Evolutionary conservation across 305 asterid genomes (phyloP).

Genomic region (Plantago coronopus): DNA sequence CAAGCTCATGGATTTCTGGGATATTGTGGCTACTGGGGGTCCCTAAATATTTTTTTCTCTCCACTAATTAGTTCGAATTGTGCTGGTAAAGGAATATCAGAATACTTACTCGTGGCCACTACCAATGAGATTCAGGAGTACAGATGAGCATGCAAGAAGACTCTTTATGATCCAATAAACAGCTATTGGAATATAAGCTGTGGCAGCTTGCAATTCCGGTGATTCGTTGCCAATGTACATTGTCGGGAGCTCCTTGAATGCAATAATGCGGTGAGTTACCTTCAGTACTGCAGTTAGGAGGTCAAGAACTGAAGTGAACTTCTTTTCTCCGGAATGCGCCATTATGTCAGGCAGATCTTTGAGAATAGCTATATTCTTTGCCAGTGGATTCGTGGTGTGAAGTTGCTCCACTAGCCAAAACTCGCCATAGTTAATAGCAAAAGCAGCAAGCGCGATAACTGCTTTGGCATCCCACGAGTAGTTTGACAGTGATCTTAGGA

Average conservation of each 20-base stretch:
- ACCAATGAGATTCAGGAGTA: conserved; percentile 64
- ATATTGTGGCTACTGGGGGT: neutral
- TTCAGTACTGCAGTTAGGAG: conserved; percentile 37
- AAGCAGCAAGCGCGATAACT: conserved; percentile 66
- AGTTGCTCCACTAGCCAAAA: conserved; percentile 79
- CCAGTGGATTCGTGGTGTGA: conserved; percentile 51
- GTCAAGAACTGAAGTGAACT: conserved; percentile 38
- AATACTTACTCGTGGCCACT: conserved; percentile 71
- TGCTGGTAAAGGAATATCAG: neutral
- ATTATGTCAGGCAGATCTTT: conserved; percentile 66
- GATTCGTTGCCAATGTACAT: conserved; percentile 43
- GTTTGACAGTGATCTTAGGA: conserved; percentile 53
- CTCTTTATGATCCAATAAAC: conserved; percentile 79
- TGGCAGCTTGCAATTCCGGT: conserved; percentile 47
- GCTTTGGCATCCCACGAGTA: conserved; percentile 86
- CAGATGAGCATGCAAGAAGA: conserved; percentile 59
- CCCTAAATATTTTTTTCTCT: neutral
- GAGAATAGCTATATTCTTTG: conserved; percentile 64
- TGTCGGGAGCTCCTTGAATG: conserved; percentile 64
- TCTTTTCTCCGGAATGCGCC: conserved; percentile 39
- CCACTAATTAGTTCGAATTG: neutral
- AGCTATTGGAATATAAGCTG: conserved; percentile 71
- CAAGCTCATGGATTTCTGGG: neutral
- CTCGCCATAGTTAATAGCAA: conserved; percentile 78
- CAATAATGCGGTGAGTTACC: conserved; percentile 52